Evolutionary conservation across 345 rosid genomes (phyloP).

Genomic region (Euphorbia tirucalli): DNA sequence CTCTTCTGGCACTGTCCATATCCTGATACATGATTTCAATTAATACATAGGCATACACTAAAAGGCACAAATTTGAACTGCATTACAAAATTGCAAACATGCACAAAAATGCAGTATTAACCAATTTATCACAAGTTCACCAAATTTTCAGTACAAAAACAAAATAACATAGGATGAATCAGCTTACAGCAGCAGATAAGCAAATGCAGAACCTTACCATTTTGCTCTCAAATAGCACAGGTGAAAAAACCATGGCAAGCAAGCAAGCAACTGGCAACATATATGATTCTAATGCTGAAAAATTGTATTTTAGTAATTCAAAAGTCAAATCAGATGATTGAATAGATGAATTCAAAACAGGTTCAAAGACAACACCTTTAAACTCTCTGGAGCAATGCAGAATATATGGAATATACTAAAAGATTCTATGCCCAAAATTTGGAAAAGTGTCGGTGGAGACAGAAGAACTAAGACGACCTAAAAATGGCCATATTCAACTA

Average conservation of each 20-base stretch:
- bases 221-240: neutral
- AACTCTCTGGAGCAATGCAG: no score
- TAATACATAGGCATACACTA: conserved; percentile 5
- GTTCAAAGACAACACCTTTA: no score
- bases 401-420: no score
- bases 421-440: no score
- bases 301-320: no score
- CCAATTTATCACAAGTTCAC: neutral
- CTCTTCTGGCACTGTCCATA: conserved; percentile 41
- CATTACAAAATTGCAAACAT: neutral
- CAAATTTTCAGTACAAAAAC: neutral
- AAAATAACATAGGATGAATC: neutral
- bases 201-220: neutral
- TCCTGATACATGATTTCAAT: conserved; percentile 31
- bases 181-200: neutral
- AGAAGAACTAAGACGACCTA: neutral
- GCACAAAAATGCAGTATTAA: neutral
- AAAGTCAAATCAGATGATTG: neutral
- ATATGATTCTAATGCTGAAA: no score
- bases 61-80: neutral
- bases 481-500: neutral
- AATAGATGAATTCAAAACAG: neutral
- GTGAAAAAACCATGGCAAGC: neutral
- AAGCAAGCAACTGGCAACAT: neutral
- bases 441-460: conserved; percentile 25